Percentiles rank a stretch among this genome's conserved stretches.
Evolutionary conservation across 768 basidiomycete genomes (phyloP).

Genomic region (Podaxis sp.): DNA sequence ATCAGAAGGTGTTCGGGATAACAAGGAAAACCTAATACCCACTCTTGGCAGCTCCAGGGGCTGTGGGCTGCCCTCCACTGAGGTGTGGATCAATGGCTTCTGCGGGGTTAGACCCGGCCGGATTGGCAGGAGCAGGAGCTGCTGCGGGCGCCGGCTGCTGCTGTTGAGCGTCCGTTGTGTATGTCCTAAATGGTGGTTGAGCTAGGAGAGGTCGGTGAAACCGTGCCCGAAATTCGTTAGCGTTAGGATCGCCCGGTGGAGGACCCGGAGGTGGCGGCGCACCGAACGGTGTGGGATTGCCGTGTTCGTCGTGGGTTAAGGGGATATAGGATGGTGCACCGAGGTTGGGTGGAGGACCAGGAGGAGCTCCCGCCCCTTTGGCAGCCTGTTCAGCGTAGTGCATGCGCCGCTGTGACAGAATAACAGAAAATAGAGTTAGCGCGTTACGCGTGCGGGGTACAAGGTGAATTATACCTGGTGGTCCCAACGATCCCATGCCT

Average conservation of each 20-base stretch:
- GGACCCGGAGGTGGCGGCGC: conserved; percentile 9
- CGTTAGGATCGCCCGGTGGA: conserved; percentile 8
- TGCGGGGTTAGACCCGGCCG: conserved; percentile 12
- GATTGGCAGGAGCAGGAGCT: not conserved
- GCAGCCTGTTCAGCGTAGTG: conserved; percentile 39
- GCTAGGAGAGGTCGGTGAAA: conserved; percentile 14
- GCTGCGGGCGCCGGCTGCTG: conserved; percentile 12
- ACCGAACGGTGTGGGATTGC: conserved; percentile 10
- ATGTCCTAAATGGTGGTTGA: conserved; percentile 11
- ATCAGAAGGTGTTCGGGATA: not conserved
- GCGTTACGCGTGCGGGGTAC: conserved; percentile 7
- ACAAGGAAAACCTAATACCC: not conserved
- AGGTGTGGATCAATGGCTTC: conserved; percentile 15
- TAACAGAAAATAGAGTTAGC: conserved; percentile 7
- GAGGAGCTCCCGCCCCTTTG: conserved; percentile 23
- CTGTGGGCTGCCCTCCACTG: conserved; percentile 11
- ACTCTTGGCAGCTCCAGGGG: conserved; percentile 11
- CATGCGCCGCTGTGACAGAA: conserved; percentile 30
- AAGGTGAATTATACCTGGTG: conserved; percentile 48
- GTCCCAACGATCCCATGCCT: conserved; percentile 87
- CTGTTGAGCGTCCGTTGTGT: conserved; percentile 11
- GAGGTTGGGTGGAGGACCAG: conserved; percentile 20
- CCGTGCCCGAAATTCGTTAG: conserved; percentile 9
- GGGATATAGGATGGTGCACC: conserved; percentile 23
- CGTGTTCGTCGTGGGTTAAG: conserved; percentile 22